Base-by-base conservation (phyloP, 805 yeast genomes). In the Wickerhamiella kazuoi region DNA sequence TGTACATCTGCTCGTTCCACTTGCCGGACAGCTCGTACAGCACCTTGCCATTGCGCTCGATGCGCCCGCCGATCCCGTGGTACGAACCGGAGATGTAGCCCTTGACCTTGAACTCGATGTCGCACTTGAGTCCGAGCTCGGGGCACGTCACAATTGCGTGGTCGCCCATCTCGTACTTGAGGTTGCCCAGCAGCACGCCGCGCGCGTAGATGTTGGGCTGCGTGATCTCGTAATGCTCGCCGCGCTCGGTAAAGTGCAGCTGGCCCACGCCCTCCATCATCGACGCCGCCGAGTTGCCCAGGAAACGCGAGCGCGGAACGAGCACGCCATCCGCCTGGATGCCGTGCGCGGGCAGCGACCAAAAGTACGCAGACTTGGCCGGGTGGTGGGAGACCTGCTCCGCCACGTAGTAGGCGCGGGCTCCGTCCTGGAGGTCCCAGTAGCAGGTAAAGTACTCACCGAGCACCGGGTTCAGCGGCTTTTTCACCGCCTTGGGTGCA, bases 351-450 rank as follows among this genome's bases (percentile, higher is more conserved):
- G 98, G 98, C 29, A 81, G 70, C 59, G 77, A 65, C 56, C 82
- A 90, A 54, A 84, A 90, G 59, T 87, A 90, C 0, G 94, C 77
- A 0, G 95, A 82, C 55, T 90, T 79, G 13, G 98, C 98, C n/a
- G 98, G 97, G 56, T 90, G 98, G 53, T 90, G 98, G 24, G 94
- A 80, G 0, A 96, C 86, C 58, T 90, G 98, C 57, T 90, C 98
- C 1, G 96, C 68, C 17, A 87, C 60, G 56, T 87, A 90, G 55
- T 71, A 87, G 0, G 95, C 94, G 38, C 69, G 69, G 3, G 68
- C 55, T 23, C 66, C 70, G 37, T 79, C 72, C 9, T 86, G 74
- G 35, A 83, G 61, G 50, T 84, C 90, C 98, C 98, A 90, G 56
- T 79, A 86, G 53, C 94, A 78, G 17, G 82, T 71, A 58, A 82